Evolutionary conservation across 108 stramenopile genomes (phyloP), one percentile per base, ranked within the genome.

Genomic region (Cyclotella choctawhatcheeana): DNA sequence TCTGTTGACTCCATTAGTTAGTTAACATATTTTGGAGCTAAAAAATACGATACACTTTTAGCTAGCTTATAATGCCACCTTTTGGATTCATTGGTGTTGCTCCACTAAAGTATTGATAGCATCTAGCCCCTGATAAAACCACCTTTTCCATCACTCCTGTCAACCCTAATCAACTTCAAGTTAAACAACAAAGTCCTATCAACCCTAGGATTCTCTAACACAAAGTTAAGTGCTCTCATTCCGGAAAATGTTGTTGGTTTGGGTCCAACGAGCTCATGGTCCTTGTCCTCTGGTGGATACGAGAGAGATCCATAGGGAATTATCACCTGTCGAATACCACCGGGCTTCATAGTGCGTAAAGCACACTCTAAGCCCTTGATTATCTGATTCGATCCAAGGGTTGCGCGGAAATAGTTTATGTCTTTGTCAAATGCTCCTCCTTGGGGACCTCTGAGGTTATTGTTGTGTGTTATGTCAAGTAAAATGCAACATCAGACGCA

Each of bases 341-440:
- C 95, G 20, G 84, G 79, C 48, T 91, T 86, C 93, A 97, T 92
- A 21, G 74, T 73, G 27, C 61, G 35, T 5, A 97, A 50, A 14
- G 89, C 95, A 34, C 74, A 77, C 59, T 97, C 95, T 33, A 97
- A 54, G 22, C 91, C 97, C 8, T 80, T 75, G 34, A 98, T 83
- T 34, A 95, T 44, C 2, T 74, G 67, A 2, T 89, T 82, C 1
- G 76, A 77, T 0, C 96, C 96, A 3, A 98, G 16, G 2, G 93
- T 86, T 32, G 91, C 89, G 14, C 97, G 89, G 17, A 66, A 79
- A 58, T 86, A 94, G 50, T 93, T 90, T 43, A 89, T 26, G 35
- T 95, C 93, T 37, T 93, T 92, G 68, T 95, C 96, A 76, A 98
- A 98, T 43, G 94, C 97, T 25, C 97, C 97, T 1, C 90, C 90